phyloP scores from a whole-genome alignment of 2,329 filamentous ascomycete genomes.

The Nemania bipapillata region DNA sequence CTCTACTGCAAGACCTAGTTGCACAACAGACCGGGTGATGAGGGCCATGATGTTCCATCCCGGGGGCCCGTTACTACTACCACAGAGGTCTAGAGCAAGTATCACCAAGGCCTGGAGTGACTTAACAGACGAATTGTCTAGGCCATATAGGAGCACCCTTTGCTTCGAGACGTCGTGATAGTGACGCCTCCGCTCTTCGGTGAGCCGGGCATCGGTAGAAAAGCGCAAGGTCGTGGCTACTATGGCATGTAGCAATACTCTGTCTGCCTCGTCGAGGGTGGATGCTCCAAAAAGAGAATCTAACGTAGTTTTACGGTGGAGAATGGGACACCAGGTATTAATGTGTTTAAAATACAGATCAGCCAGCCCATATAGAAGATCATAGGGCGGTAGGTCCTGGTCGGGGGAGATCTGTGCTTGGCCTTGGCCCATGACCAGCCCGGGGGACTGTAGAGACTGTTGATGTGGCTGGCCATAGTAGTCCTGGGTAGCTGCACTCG shows the following conservation, averaged over 20 bases:
- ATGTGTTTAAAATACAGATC: slow-evolving; percentile 83
- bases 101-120: slow-evolving; percentile 88
- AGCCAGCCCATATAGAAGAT: slow-evolving; percentile 76
- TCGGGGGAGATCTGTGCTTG: slow-evolving; percentile 64
- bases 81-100: slow-evolving; percentile 83
- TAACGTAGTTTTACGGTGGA: slow-evolving; percentile 84
- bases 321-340: slow-evolving; percentile 86
- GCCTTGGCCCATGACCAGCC: slow-evolving; percentile 63
- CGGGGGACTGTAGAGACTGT: slow-evolving; percentile 67
- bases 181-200: slow-evolving; percentile 74
- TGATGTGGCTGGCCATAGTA: slow-evolving; percentile 60
- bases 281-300: slow-evolving; percentile 83
- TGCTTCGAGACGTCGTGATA: slow-evolving; percentile 87
- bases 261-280: slow-evolving; percentile 80
- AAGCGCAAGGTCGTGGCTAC: slow-evolving; percentile 88
- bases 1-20: slow-evolving; percentile 86
- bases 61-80: slow-evolving; percentile 87
- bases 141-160: slow-evolving; percentile 84
- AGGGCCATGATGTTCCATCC: slow-evolving; percentile 92
- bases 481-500: slow-evolving; percentile 60
- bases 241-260: slow-evolving; percentile 85
- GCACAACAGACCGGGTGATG: slow-evolving; percentile 88
- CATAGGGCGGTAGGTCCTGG: slow-evolving; percentile 78
- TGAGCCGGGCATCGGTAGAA: slow-evolving; percentile 79
- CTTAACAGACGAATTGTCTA: slow-evolving; percentile 90